Evolutionary conservation across 179 eudicot genomes (phyloP).

Genomic region (Beta corolliflora): DNA sequence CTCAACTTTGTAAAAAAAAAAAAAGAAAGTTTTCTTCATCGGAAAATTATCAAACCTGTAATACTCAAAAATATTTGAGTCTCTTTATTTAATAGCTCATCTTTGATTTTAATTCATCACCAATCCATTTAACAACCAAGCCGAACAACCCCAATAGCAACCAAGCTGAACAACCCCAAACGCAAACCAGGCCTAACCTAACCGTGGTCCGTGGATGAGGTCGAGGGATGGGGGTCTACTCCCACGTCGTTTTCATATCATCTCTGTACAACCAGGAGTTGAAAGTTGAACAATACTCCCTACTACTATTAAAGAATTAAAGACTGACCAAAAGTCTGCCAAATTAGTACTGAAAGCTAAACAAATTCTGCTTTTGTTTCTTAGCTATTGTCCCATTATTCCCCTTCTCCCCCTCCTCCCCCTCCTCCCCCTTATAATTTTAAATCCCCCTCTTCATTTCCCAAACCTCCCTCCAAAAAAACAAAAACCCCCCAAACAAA

Average conservation of each 20-base stretch:
- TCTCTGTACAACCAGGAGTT: background rate
- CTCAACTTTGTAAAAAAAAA: no score
- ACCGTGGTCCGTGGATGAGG: no score
- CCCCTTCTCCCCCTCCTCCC: background rate
- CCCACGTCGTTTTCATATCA: background rate
- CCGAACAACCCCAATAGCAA: no score
- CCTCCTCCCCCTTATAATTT: slow-evolving; percentile 18
- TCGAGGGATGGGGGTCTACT: no score
- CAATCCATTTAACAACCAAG: no score
- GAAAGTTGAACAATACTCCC: background rate
- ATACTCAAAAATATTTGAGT: no score
- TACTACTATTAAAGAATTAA: background rate
- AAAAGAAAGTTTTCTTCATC: no score
- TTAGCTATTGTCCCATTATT: slow-evolving; percentile 25
- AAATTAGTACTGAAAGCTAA: slow-evolving; percentile 5
- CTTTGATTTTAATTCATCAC: no score
- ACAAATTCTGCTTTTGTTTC: slow-evolving; percentile 22
- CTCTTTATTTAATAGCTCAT: no score
- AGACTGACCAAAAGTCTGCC: slow-evolving; percentile 12
- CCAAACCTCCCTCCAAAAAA: background rate
- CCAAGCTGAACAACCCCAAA: no score
- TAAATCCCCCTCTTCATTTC: slow-evolving; percentile 3
- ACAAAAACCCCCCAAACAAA: background rate
- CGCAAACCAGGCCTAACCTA: no score
- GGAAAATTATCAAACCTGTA: no score